Evolutionary conservation across 805 yeast genomes (phyloP), one percentile per base, ranked within the genome.

Genomic region (Lachancea waltii): DNA sequence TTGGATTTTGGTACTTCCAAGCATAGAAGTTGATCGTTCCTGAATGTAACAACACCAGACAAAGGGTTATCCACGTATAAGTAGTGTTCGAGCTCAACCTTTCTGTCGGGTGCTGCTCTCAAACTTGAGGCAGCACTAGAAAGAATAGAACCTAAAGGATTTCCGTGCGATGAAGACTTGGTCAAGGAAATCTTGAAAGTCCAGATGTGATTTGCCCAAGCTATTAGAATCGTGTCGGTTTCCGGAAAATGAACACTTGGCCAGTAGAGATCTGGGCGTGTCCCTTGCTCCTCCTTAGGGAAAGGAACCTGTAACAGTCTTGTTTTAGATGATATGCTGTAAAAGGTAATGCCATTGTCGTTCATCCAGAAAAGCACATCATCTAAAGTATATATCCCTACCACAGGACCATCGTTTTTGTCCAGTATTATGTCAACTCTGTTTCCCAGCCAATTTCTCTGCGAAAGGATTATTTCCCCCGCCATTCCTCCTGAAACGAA

Each of bases 401-500:
- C 79, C 4, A 92, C 76, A 0, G 95, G 80, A 0, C 89, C 87
- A 30, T 71, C 63, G 5, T 70, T 75, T 31, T 73, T 69, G 17
- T 78, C 81, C 5, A 92, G 41, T 0, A 72, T 61, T 0, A 76
- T 68, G 50, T 92, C 97, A 2, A 69, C 68, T 41, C 95, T 70
- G 43, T 80, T 78, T 1, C 95, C 95, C 5, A 92, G 64, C 98
- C 98, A 90, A 50, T 83, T 84, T 46, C 79, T 70, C 26, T 81
- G 80, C 1, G 94, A 81, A 33, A 78, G 63, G 0, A 83, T 62
- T 0, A 92, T 80, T 33, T 83, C 77, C 0, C 97, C 97, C 6
- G 87, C 80, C 64, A 81, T 86, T 0, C 97, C 97, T 3, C 97
- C 97, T 22, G 89, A 79, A 0, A 86, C 68, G 49, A 87, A 90